These are phyloP conservation scores for Dactylellina haptotyla DNA, from an alignment of 2,329 filamentous ascomycete species.

Conservation along the genomic window DNA sequence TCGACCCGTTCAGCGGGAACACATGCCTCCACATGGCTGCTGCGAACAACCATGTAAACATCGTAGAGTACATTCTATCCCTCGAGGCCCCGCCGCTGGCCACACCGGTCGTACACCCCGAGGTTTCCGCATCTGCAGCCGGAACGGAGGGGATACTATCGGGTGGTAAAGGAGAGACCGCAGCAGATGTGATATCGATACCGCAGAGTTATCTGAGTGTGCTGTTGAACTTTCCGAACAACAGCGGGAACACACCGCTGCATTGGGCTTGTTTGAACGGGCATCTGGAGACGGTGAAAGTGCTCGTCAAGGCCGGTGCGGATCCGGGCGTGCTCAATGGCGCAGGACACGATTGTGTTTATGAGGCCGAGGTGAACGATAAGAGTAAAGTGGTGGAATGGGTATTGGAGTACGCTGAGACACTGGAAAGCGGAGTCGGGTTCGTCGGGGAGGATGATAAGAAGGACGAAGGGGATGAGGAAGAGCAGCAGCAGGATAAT, in stretches of 20 bases:
- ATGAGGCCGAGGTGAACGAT: constrained; percentile 76
- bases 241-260: constrained; percentile 86
- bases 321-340: constrained; percentile 81
- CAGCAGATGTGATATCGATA: constrained; percentile 27
- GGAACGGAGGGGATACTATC: constrained; percentile 1
- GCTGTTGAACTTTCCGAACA: constrained; percentile 70
- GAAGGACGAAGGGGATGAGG: background rate
- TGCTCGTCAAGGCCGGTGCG: constrained; percentile 76
- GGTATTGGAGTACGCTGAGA: constrained; percentile 62
- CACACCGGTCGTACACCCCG: constrained; percentile 16
- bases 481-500: constrained; percentile 18
- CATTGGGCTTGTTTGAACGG: constrained; percentile 95
- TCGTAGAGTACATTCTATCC: constrained; percentile 67
- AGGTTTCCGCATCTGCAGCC: constrained; percentile 4
- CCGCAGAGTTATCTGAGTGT: constrained; percentile 56
- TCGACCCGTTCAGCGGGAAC: constrained; percentile 80
- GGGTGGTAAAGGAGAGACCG: background rate
- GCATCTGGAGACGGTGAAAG: constrained; percentile 81
- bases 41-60: constrained; percentile 78
- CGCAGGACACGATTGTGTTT: constrained; percentile 82
- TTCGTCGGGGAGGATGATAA: constrained; percentile 37
- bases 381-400: constrained; percentile 73
- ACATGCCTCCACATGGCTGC: constrained; percentile 88
- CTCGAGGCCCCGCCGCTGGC: constrained; percentile 28
- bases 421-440: constrained; percentile 60